Conservation (phyloP, 2,329 filamentous ascomycete species). For the Sporothrix brunneoviolacea region DNA sequence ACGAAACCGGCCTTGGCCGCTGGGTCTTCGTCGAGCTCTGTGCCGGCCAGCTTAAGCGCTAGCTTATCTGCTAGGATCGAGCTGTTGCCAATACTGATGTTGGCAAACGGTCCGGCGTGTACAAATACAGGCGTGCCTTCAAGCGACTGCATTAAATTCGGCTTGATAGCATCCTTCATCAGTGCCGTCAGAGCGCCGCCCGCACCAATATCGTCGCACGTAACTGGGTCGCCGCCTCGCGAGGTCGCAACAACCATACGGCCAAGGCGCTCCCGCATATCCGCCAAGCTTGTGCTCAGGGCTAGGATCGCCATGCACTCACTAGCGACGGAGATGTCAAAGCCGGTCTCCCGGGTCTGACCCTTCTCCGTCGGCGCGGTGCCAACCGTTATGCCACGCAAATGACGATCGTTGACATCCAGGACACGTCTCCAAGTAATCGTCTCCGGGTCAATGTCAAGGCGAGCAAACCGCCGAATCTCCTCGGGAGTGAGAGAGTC, state of each 20-base stretch:
- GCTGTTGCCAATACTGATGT: conserved; percentile 95
- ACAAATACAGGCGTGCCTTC: conserved; percentile 97
- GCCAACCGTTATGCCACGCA: conserved; percentile 83
- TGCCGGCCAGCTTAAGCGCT: conserved; percentile 90
- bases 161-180: conserved; percentile 98
- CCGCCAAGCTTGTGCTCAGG: conserved; percentile 75
- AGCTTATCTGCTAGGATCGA: conserved; percentile 93
- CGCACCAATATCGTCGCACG: conserved; percentile 89
- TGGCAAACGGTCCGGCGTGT: conserved; percentile 94
- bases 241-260: conserved; percentile 94
- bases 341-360: conserved; percentile 79
- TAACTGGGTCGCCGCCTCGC: conserved; percentile 78
- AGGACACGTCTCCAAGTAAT: conserved; percentile 96
- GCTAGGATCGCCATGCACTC: conserved; percentile 98
- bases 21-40: conserved; percentile 83
- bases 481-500: conserved; percentile 87
- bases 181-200: conserved; percentile 88
- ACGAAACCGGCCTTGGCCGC: conserved; percentile 82
- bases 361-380: conserved; percentile 87
- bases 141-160: conserved; percentile 96
- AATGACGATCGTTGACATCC: conserved; percentile 93
- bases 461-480: conserved; percentile 76
- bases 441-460: conserved; percentile 94
- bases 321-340: conserved; percentile 95
- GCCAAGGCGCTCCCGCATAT: conserved; percentile 89